Base-by-base conservation (phyloP, 2,329 filamentous ascomycete species). In the Apiospora kogelbergensis region DNA sequence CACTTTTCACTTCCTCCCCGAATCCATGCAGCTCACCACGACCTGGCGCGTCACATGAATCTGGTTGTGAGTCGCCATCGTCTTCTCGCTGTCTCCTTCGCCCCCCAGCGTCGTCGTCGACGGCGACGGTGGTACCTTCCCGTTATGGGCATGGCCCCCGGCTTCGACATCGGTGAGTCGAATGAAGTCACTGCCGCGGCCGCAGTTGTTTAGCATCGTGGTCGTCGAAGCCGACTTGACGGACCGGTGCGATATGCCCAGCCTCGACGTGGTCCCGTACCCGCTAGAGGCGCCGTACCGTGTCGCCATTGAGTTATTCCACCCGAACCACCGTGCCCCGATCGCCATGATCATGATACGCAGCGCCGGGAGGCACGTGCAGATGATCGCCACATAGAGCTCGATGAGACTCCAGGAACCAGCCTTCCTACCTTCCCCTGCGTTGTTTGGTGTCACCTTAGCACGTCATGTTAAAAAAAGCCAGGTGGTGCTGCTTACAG, bases 381-480 rank as follows among this genome's bases (percentile, higher is more conserved):
- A 83, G 20, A 83, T 78, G 66, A 83, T 80, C 37, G 79, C 81
- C 1, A 81, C 77, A 68, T 82, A 78, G 68, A 81, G 76, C 72
- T 84, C 82, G 42, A 83, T 76, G 20, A 78, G 78, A n/a, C 78
- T 80, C 82, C 82, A 83, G 63, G 78, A 78, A 15, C 77, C 73
- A 10, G 80, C 78, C 2, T 77, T 41, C 26, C 67, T 41, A 2
- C 26, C 37, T 7, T 46, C 53, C 77, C 20, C 75, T 72, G 72
- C 81, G 79, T 46, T 1, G 2, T 9, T 11, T 22, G 20, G 1
- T 45, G n/a, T 10, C n/a, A 46, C 2, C 4, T 45, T 6, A 4
- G 20, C 44, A 11, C 1, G 1, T 22, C 20, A 42, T 10, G 11
- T 15, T 11, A 15, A 1, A 3, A 13, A 11, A 42, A 42, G 1